Percentiles rank a stretch among this genome's conserved stretches.
phyloP scores from a whole-genome alignment of 352 stramenopile genomes.

The Globisporangium yorkense region DNA sequence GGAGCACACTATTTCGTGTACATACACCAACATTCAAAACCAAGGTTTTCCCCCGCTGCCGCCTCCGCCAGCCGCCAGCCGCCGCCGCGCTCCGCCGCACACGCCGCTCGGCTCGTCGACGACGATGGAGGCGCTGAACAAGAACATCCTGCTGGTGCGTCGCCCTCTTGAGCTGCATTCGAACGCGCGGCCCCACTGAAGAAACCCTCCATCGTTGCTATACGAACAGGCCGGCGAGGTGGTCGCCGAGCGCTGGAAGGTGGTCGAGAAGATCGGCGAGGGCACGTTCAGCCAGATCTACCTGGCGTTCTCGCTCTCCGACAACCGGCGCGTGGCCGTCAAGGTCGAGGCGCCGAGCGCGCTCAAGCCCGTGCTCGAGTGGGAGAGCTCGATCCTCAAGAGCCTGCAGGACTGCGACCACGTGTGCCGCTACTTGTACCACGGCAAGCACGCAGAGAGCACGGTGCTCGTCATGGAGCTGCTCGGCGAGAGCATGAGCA shows the following conservation, averaged over 20 bases:
- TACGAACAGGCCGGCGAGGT: constrained; percentile 63
- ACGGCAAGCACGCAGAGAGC: constrained; percentile 81
- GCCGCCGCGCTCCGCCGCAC: background rate
- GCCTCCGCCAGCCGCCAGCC: background rate
- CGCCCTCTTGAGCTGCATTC: no score
- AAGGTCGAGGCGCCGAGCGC: constrained; percentile 84
- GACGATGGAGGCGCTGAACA: constrained; percentile 60
- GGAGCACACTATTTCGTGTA: background rate
- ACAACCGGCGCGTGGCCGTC: constrained; percentile 69
- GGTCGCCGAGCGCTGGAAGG: constrained; percentile 76
- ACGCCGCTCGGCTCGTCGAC: no score
- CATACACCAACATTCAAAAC: background rate
- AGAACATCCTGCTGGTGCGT: constrained; percentile 79
- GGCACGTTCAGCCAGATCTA: constrained; percentile 89
- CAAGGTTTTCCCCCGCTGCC: background rate
- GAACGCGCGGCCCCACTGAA: no score
- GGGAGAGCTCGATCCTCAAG: constrained; percentile 85
- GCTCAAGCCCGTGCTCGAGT: constrained; percentile 85
- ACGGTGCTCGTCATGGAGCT: constrained; percentile 88
- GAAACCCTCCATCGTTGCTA: no score
- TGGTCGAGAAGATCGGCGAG: constrained; percentile 87
- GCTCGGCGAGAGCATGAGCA: constrained; percentile 85
- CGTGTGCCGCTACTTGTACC: constrained; percentile 82
- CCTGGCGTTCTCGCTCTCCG: constrained; percentile 73
- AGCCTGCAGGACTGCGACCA: constrained; percentile 78